Evolutionary conservation across 2,329 filamentous ascomycete genomes (phyloP), one percentile per base, ranked within the genome.

Genomic region (Nigrospora oryzae): DNA sequence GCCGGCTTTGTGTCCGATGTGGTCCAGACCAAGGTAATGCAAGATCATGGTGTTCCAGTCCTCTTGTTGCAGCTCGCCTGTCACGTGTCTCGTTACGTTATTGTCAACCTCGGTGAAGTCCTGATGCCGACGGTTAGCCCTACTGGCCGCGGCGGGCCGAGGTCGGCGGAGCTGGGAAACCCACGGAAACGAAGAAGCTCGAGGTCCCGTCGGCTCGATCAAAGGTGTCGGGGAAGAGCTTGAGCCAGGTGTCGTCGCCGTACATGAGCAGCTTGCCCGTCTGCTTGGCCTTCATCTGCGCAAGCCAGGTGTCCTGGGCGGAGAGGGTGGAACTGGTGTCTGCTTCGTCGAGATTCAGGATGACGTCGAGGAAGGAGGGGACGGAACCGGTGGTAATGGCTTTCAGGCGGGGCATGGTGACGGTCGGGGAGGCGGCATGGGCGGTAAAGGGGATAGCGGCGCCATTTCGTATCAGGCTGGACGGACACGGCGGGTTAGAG

Each of bases 21-120:
- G 93, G 63, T 98, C 93, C 46, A 98, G 73, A 0, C 93, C 93
- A 36, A 98, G 78, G 58, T 95, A 98, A 67, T 98, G 93, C 63
- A 98, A 76, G 16, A 98, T 82, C 83, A 97, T 85, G 3, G 85
- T 85, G 62, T 87, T 85, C 93, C 93, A 98, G 59, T 98, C 93
- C 45, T 79, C 67, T 36, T 79, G 82, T 46, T 70, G 65, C 48
- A 98, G 71, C 66, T 97, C 91, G 33, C 70, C 69, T 5, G 84
- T 75, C 43, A 98, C 73, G 69, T 98, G 89, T 50, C 93, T 81
- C 3, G 93, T 98, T 55, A 98, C 93, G 63, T 98, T 98, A 61
- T 89, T 84, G 67, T 98, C 93, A 52, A 98, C 94, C 70, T 98
- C 90, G 41, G 88, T 94, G 59, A 96, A 98, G 64, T 98, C 93